Base-by-base conservation (phyloP, 768 basidiomycete species). In the Mycena alexandri region DNA sequence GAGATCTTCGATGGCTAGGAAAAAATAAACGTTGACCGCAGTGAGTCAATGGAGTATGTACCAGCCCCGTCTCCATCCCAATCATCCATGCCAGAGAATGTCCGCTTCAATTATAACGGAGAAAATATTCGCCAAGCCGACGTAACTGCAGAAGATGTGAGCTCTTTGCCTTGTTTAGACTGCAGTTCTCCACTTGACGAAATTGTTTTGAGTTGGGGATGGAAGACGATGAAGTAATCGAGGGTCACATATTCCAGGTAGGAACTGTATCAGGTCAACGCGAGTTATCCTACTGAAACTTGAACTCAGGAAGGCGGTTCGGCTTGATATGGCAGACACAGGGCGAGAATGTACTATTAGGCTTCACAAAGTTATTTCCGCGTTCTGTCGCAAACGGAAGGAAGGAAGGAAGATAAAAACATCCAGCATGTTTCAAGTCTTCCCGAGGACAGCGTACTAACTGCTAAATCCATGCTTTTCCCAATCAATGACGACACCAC, bases 181-280 rank as follows among this genome's bases (percentile, higher is more conserved):
- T 43, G 29, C 43, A 33, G 2, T 13, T 61, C 38, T 25, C 13
- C 21, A 36, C 8, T 42, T 55, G 19, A 13, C 33, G 21, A 19
- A 12, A 6, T 10, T 29, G 22, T 25, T 38, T 25, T n/a, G 11
- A 63, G 62, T 9, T 63, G 22, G 54, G 38, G 21, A 63, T 63
- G 36, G 62, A 63, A 2, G 62, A 63, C 22, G 53, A n/a, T 10
- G 61, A 63, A 19, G 36, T 63, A 6, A 54, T 63, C 13, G 44
- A 56, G 17, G 62, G 62, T 1, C 53, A 63, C 5, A 34, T 63
- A 24, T 63, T 33, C 2, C 62, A 63, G 62, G 62, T 56, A 50
- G 38, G 24, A 29, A 10, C 25, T 9, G 2, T 44, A 5, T 11
- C 38, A 38, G 10, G 9, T 2, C 38, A 10, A 38, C 3, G 11